Evolutionary conservation across 805 yeast genomes (phyloP).

Genomic region (Starmerella bombi): DNA sequence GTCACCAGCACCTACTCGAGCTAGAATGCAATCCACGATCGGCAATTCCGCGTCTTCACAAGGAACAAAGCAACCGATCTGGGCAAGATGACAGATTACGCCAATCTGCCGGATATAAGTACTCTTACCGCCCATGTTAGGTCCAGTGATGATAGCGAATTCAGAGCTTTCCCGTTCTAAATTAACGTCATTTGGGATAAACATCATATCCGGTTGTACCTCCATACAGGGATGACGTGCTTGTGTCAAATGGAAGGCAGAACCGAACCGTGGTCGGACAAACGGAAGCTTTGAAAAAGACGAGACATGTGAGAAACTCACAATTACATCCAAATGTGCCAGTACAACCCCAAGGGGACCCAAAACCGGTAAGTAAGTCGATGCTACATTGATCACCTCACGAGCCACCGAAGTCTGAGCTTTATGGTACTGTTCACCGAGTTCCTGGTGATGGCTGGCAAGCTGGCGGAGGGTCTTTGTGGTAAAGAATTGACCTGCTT

Average conservation of each 20-base stretch:
- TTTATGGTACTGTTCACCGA: slow-evolving; percentile 53
- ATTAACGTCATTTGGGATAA: slow-evolving; percentile 80
- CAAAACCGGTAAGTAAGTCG: slow-evolving; percentile 70
- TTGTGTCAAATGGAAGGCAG: slow-evolving; percentile 42
- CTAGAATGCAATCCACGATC: slow-evolving; percentile 79
- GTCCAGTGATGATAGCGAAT: slow-evolving; percentile 76
- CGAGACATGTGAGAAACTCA: slow-evolving; percentile 72
- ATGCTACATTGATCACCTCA: slow-evolving; percentile 68
- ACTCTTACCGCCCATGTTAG: slow-evolving; percentile 83
- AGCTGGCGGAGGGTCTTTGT: slow-evolving; percentile 49
- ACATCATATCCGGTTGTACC: slow-evolving; percentile 77
- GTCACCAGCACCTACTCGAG: slow-evolving; percentile 98
- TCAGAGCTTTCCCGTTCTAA: slow-evolving; percentile 45
- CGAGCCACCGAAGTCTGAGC: slow-evolving; percentile 68
- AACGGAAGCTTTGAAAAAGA: slow-evolving; percentile 75
- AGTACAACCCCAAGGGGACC: slow-evolving; percentile 50
- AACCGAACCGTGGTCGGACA: slow-evolving; percentile 55
- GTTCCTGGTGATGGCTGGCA: slow-evolving; percentile 43
- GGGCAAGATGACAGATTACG: slow-evolving; percentile 54
- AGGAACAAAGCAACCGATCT: slow-evolving; percentile 70
- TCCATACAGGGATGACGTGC: slow-evolving; percentile 94
- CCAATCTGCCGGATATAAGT: slow-evolving; percentile 71
- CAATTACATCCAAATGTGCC: slow-evolving; percentile 70
- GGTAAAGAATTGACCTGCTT: slow-evolving; percentile 90
- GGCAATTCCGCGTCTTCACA: slow-evolving; percentile 63